Percentiles rank a stretch among this genome's conserved stretches.
Conservation (phyloP, 1,284 basidiomycete species). For the Trichosporon faecale region DNA sequence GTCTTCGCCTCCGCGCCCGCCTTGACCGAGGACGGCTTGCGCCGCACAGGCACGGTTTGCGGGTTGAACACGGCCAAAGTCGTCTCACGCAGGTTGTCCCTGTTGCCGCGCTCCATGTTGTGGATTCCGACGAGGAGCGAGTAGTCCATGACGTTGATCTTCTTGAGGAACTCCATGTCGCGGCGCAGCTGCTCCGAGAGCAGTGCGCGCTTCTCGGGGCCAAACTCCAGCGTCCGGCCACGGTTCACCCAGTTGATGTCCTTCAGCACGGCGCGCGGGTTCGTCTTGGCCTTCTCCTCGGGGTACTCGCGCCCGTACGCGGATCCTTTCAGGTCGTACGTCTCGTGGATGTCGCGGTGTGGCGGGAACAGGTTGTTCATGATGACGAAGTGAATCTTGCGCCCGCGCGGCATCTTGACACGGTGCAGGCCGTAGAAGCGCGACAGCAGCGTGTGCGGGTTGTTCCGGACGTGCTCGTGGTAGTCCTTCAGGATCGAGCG, state of each 20-base stretch:
- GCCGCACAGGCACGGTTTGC: constrained; percentile 57
- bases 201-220: constrained; percentile 87
- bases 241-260: constrained; percentile 95
- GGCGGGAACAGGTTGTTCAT: constrained; percentile 99
- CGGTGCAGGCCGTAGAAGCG: constrained; percentile 96
- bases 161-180: constrained; percentile 80
- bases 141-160: constrained; percentile 92
- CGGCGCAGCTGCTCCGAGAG: constrained; percentile 83
- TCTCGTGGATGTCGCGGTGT: constrained; percentile 96
- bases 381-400: constrained; percentile 98
- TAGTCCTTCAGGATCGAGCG: constrained; percentile 80
- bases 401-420: constrained; percentile 88
- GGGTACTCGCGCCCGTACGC: constrained; percentile 85
- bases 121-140: constrained; percentile 91
- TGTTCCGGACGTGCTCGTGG: constrained; percentile 79
- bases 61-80: constrained; percentile 80
- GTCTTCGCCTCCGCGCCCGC: constrained; percentile 70
- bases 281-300: constrained; percentile 74
- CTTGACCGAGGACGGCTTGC: constrained; percentile 61
- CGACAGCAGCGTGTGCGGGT: constrained; percentile 90
- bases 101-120: constrained; percentile 83
- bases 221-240: constrained; percentile 73
- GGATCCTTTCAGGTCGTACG: constrained; percentile 94
- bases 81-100: constrained; percentile 82
- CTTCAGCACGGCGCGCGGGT: constrained; percentile 85